Percentiles rank a stretch among this genome's conserved stretches.
phyloP scores from a whole-genome alignment of 2,329 filamentous ascomycete genomes.

The Pestalotiopsis sp. region DNA sequence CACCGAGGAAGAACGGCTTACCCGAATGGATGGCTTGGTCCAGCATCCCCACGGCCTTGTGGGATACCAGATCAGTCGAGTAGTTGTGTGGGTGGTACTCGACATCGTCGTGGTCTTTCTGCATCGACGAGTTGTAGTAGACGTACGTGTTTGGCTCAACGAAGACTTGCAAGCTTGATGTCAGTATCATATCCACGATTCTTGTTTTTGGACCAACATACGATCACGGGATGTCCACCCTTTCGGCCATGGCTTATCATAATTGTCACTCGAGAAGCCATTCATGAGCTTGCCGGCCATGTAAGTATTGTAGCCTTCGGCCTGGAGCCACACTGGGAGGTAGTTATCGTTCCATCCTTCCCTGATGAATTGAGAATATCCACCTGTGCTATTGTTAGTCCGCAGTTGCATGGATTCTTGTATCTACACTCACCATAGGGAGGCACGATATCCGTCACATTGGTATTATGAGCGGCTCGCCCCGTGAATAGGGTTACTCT shows the following conservation, averaged over 20 bases:
- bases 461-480: slow-evolving; percentile 63
- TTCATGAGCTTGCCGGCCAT: slow-evolving; percentile 63
- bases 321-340: slow-evolving; percentile 59
- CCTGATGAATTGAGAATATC: slow-evolving; percentile 56
- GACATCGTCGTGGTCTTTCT: slow-evolving; percentile 55
- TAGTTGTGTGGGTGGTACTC: slow-evolving; percentile 38
- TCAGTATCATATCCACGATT: too few species aligned
- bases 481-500: slow-evolving; percentile 62
- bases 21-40: slow-evolving; percentile 57
- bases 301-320: slow-evolving; percentile 60
- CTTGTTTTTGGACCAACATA: slow-evolving; percentile 1
- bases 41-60: slow-evolving; percentile 63
- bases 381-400: slow-evolving; percentile 37
- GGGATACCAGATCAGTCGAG: slow-evolving; percentile 59
- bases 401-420: slow-evolving; percentile 35
- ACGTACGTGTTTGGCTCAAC: slow-evolving; percentile 70
- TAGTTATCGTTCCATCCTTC: slow-evolving; percentile 58
- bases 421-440: slow-evolving; percentile 50
- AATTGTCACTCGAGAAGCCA: slow-evolving; percentile 43
- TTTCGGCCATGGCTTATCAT: slow-evolving; percentile 45
- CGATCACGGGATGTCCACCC: slow-evolving; percentile 36
- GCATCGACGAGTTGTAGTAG: slow-evolving; percentile 68
- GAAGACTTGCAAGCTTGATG: slow-evolving; percentile 49
- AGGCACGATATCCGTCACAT: slow-evolving; percentile 55
- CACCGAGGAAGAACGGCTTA: slow-evolving; percentile 68